Percentiles rank a stretch among this genome's conserved stretches.
Evolutionary conservation across 129 eudicot species (phyloP).

Genomic region (Glebionis coronaria): DNA sequence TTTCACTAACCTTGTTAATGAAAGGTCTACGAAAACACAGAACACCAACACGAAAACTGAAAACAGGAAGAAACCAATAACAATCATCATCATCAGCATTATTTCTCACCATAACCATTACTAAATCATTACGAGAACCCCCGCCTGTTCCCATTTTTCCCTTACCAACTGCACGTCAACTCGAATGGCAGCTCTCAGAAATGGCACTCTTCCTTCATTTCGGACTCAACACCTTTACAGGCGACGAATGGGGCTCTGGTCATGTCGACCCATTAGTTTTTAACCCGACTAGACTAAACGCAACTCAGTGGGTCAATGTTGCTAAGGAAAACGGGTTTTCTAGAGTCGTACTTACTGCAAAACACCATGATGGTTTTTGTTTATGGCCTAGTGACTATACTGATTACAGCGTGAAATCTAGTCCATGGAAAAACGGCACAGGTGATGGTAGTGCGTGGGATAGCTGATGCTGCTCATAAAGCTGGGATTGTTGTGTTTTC

Average conservation of each 20-base stretch:
- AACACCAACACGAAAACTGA: too few relatives aligned
- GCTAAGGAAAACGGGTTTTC: slow-evolving; percentile 74
- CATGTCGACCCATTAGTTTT: slow-evolving; percentile 64
- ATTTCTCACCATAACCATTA: slow-evolving; percentile 11
- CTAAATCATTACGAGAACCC: slow-evolving; percentile 41
- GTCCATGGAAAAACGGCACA: slow-evolving; percentile 64
- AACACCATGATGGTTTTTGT: slow-evolving; percentile 95
- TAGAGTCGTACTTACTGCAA: slow-evolving; percentile 71
- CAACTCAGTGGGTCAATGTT: slow-evolving; percentile 72
- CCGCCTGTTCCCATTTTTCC: slow-evolving; percentile 88
- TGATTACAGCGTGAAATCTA: slow-evolving; percentile 72
- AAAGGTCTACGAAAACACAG: too few relatives aligned
- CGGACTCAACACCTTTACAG: slow-evolving; percentile 92
- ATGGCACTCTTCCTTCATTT: slow-evolving; percentile 90
- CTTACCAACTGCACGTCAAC: slow-evolving; percentile 64
- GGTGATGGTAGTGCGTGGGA: slow-evolving; percentile 87
- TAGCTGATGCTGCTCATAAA: slow-evolving; percentile 66
- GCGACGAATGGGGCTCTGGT: slow-evolving; percentile 87
- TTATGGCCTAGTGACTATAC: slow-evolving; percentile 86
- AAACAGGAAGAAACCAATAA: too few relatives aligned
- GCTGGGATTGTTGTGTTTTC: slow-evolving; percentile 58
- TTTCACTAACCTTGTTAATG: too few relatives aligned
- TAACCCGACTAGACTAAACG: slow-evolving; percentile 50
- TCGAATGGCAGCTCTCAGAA: slow-evolving; percentile 81
- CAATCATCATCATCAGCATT: too few relatives aligned